Base-by-base conservation (phyloP, 441 rosid species). In the Populus hybrid region DNA sequence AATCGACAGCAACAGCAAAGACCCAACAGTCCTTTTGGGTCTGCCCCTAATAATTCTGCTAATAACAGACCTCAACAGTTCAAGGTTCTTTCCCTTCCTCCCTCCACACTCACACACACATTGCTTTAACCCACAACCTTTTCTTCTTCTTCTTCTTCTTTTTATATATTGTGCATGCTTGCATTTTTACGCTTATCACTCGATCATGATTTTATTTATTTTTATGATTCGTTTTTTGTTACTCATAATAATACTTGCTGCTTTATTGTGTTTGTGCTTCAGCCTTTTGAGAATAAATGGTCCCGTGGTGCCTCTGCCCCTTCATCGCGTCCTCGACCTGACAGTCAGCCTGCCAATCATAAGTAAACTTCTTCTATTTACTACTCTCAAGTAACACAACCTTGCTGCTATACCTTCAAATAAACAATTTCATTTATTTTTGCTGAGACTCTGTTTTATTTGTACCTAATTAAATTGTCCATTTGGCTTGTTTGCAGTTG, bases 211-310 rank as follows among this genome's bases (percentile, higher is more conserved):
- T 28, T 26, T 11, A 18, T n/a, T 70, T 70, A 12, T 69, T 7
- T 30, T 57, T 30, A 12, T 9, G 21, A 5, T 32, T 11, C 7
- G 12, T 28, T 35, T 63, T 61, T 26, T 1, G 3, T 35, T 9
- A 11, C 46, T 73, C 46, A n/a, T 69, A 65, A 70, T 75, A 53
- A 3, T 78, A 69, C 71, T 46, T 26, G 18, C 73, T 24, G 66
- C 61, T 46, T 83, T 64, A 69, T 75, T 81, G 65, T 79, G 77
- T 24, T n/a, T 26, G 69, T 50, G 66, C 71, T 78, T 84, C 50
- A 91, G 98, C 91, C 94, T 82, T 90, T 91, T 71, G 89, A 92
- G 78, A 95, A 92, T 78, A 91, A 87, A 78, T 94, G 99, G 98
- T 83, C 81, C 69, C 92, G 98, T 32, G 67, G 91, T 24, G 83